A percentile compares a stretch with the other conserved stretches of the same genome.
phyloP scores from a whole-genome alignment of 1,284 basidiomycete genomes.

The Fomitopsis betulina region DNA sequence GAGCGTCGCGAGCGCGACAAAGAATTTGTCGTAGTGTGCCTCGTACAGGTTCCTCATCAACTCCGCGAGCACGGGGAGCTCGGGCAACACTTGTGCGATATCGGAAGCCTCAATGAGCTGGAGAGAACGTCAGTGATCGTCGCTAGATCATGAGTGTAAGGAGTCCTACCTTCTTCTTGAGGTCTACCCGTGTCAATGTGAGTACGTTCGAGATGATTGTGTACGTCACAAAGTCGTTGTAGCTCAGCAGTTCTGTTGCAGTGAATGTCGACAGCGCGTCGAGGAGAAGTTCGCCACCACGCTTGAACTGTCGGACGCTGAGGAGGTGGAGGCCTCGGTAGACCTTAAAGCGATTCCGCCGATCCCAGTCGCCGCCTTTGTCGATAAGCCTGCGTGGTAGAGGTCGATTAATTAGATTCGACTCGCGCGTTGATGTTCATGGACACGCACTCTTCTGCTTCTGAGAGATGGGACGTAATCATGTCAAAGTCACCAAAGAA shows the following conservation, averaged over 20 bases:
- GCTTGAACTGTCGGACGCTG: slow-evolving; percentile 82
- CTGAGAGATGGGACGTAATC: slow-evolving; percentile 70
- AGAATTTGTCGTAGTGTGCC: slow-evolving; percentile 94
- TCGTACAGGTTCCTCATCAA: slow-evolving; percentile 81
- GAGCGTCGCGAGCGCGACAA: slow-evolving; percentile 84
- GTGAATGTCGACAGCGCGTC: slow-evolving; percentile 95
- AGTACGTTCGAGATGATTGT: slow-evolving; percentile 82
- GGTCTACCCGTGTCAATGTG: slow-evolving; percentile 76
- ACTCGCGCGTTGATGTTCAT: neutral
- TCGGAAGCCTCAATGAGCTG: slow-evolving; percentile 68
- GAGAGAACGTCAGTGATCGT: neutral
- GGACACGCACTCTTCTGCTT: slow-evolving; percentile 75
- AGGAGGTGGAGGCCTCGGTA: slow-evolving; percentile 87
- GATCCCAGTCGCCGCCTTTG: slow-evolving; percentile 97
- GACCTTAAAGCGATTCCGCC: slow-evolving; percentile 94
- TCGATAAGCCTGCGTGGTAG: slow-evolving; percentile 70
- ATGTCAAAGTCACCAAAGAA: slow-evolving; percentile 85
- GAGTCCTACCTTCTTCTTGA: slow-evolving; percentile 84
- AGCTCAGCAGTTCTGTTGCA: slow-evolving; percentile 84
- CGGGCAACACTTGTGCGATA: slow-evolving; percentile 69
- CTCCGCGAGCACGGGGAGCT: slow-evolving; percentile 66
- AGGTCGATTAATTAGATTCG: neutral
- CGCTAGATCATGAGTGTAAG: neutral
- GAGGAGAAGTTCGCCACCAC: slow-evolving; percentile 68
- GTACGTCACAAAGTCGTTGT: slow-evolving; percentile 89